phyloP scores from a whole-genome alignment of 768 basidiomycete species.

The Boletus patriciae region DNA sequence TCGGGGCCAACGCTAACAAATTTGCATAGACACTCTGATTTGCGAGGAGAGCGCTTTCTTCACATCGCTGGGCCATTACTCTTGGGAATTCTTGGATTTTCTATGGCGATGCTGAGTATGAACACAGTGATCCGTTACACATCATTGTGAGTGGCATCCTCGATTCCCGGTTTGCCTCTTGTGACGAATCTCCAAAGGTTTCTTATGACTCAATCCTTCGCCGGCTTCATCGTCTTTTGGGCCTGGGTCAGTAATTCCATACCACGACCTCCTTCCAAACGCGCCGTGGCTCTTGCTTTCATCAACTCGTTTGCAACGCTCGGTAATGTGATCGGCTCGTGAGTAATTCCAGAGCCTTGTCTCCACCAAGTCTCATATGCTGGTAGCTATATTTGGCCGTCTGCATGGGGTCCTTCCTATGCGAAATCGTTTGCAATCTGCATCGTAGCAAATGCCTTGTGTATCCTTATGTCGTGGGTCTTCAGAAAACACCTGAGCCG shows the following conservation, averaged over 20 bases:
- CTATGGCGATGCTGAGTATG: slow-evolving; percentile 64
- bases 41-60: slow-evolving; percentile 64
- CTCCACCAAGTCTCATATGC: slow-evolving; percentile 5
- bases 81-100: slow-evolving; percentile 66
- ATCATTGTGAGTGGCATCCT: slow-evolving; percentile 47
- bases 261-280: slow-evolving; percentile 81
- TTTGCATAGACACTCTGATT: slow-evolving; percentile 64
- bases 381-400: slow-evolving; percentile 64
- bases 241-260: slow-evolving; percentile 58
- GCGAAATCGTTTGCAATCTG: slow-evolving; percentile 70
- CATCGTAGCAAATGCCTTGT: slow-evolving; percentile 52
- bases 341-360: slow-evolving; percentile 32
- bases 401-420: slow-evolving; percentile 70
- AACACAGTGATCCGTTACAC: slow-evolving; percentile 62
- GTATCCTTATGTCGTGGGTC: slow-evolving; percentile 50
- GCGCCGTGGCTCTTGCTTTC: slow-evolving; percentile 82
- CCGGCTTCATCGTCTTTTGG: slow-evolving; percentile 66
- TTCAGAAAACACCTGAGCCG: slow-evolving; percentile 46
- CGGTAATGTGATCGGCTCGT: slow-evolving; percentile 85
- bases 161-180: not conserved
- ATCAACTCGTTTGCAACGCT: slow-evolving; percentile 81
- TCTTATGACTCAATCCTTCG: slow-evolving; percentile 72
- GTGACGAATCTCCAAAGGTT: slow-evolving; percentile 46
- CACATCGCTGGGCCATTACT: slow-evolving; percentile 56
- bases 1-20: not conserved